Percentiles rank a stretch among this genome's conserved stretches.
Evolutionary conservation across 192 early-diverging fungal genomes (phyloP).

Genomic region (Piromyces finnis): DNA sequence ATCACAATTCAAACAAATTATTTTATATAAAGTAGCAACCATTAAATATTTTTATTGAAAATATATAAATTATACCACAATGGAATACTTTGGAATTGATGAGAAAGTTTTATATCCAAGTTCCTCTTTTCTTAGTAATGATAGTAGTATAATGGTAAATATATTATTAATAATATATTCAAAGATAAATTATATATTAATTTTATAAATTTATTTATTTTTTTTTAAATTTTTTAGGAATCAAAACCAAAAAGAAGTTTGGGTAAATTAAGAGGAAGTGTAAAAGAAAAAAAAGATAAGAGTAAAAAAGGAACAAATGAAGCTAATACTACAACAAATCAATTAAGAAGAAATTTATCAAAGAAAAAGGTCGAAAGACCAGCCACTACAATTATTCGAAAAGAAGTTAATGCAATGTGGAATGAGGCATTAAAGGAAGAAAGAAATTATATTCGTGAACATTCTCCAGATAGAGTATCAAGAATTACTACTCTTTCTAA

Average conservation of each 20-base stretch:
- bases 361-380: neutral
- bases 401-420: neutral
- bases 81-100: neutral
- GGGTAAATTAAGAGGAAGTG: neutral
- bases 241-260: neutral
- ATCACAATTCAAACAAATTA: too few species aligned
- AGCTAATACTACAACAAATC: too few species aligned
- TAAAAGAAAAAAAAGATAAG: neutral
- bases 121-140: neutral
- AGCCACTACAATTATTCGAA: neutral
- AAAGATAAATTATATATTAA: too few species aligned
- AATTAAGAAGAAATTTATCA: neutral
- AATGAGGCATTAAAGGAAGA: neutral
- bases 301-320: neutral
- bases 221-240: too few species aligned
- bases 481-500: neutral
- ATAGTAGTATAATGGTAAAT: neutral
- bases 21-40: too few species aligned
- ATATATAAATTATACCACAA: neutral
- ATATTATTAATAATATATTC: neutral
- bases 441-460: neutral
- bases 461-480: neutral
- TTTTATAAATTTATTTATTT: too few species aligned
- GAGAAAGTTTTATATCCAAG: neutral
- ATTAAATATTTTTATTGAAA: too few species aligned